These are phyloP conservation scores for Aspergillus funiculosus DNA, from an alignment of 495 filamentous ascomycete genomes.

Conservation along the genomic window DNA sequence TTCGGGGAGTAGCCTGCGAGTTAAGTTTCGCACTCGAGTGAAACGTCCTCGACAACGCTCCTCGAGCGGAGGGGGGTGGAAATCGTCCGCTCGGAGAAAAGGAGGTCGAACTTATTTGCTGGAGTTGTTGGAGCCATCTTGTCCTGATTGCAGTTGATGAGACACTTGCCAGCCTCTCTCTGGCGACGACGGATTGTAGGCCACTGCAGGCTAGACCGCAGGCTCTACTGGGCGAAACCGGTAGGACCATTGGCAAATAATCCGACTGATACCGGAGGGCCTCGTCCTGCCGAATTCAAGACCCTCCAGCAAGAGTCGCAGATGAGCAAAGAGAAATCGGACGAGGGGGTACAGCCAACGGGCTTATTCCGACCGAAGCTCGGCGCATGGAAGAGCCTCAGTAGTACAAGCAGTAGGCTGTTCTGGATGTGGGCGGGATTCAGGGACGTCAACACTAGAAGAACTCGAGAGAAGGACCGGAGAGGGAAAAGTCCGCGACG, in stretches of 20 bases:
- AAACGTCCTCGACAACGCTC: slow-evolving; percentile 20
- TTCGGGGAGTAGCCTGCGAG: slow-evolving; percentile 23
- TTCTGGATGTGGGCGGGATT: too few species aligned
- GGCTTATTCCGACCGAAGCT: not conserved
- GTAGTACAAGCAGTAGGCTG: too few species aligned
- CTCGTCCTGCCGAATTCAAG: slow-evolving; percentile 13
- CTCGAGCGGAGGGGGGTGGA: not conserved
- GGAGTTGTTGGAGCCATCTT: slow-evolving; percentile 11
- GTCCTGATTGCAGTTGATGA: slow-evolving; percentile 8
- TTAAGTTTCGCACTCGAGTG: slow-evolving; percentile 24
- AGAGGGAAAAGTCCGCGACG: not conserved
- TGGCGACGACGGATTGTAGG: slow-evolving; percentile 28
- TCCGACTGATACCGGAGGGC: slow-evolving; percentile 13
- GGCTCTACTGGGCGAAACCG: slow-evolving; percentile 31
- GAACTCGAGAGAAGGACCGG: not conserved
- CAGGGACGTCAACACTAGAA: too few species aligned
- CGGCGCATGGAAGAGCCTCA: not conserved
- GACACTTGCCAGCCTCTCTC: slow-evolving; percentile 20
- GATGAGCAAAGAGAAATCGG: not conserved
- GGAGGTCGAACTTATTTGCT: too few species aligned
- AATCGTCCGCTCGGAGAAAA: slow-evolving; percentile 3
- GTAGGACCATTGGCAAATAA: slow-evolving; percentile 25
- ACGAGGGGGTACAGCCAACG: not conserved
- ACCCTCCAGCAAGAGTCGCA: slow-evolving; percentile 11
- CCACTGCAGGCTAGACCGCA: slow-evolving; percentile 39